A percentile compares a stretch with the other conserved stretches of the same genome.
These are phyloP conservation scores for Boletus huronensis DNA, from an alignment of 768 basidiomycete species.

Conservation along the genomic window DNA sequence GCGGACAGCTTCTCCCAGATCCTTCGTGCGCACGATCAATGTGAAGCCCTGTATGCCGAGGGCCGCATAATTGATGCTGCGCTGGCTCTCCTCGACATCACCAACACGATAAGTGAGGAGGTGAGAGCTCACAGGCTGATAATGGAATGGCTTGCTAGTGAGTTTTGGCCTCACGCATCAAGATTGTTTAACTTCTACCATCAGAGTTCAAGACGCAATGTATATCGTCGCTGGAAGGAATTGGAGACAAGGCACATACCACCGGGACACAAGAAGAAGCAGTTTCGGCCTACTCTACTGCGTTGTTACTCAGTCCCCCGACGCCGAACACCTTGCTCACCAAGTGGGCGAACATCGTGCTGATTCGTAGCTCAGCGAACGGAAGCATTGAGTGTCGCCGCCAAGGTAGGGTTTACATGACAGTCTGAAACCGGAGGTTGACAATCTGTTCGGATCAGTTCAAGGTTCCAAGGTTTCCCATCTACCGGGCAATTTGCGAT, in stretches of 20 bases:
- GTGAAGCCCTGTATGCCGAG: slow-evolving; percentile 2
- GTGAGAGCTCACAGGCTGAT: neutral
- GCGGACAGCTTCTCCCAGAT: neutral
- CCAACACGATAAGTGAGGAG: neutral
- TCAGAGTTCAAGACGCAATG: slow-evolving; percentile 6
- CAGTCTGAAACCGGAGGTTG: too few relatives aligned
- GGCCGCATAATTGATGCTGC: slow-evolving; percentile 6
- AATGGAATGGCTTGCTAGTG: slow-evolving; percentile 3
- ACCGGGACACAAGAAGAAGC: neutral
- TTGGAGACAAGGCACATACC: neutral
- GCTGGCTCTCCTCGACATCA: neutral
- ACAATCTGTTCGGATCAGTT: neutral
- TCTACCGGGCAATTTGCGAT: neutral
- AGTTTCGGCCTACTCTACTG: neutral
- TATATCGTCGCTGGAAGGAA: neutral
- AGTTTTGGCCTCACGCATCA: neutral
- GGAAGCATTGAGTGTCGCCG: neutral
- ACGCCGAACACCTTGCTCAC: neutral
- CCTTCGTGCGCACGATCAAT: neutral
- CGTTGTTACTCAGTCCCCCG: neutral
- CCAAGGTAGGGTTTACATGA: neutral
- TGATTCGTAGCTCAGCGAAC: neutral
- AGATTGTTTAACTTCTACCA: neutral
- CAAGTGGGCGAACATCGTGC: neutral
- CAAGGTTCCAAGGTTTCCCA: neutral